Base-by-base conservation (phyloP, 2,329 filamentous ascomycete genomes). In the Colletotrichum gigasporum region DNA sequence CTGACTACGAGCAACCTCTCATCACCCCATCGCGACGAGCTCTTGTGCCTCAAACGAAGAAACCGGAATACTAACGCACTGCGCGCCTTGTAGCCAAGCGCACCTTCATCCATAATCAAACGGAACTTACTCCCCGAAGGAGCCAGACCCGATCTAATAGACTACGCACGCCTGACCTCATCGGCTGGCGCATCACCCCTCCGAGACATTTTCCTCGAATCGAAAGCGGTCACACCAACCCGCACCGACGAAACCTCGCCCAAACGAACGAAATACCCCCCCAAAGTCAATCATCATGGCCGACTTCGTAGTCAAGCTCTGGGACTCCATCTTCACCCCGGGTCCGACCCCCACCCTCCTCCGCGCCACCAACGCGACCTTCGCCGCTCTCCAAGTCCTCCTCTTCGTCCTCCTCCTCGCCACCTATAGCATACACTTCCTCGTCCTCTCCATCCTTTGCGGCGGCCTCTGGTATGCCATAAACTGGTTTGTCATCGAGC, bases 241-340 rank as follows among this genome's bases (percentile, higher is more conserved):
- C 32, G 22, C 10, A 30, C 35, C 45, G 30, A 50, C 30, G 11
- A 34, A 5, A 37, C 12, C 8, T 24, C 16, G 4, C 12, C 44
- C 41, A 24, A 9, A n/a, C 35, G 18, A 28, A 10, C 9, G 22
- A 39, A 45, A 35, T 11, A 28, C 16, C 12, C 16, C 30, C 2
- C 8, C 30, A 44, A 10, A 39, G 22, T 28, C 58, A 20, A 69
- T 61, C 70, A 69, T 61, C 70, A 90, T 90, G 87, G 80, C 87
- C 12, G 75, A 81, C 71, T 90, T 90, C 78, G 72, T 96, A 67
- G 84, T 88, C 73, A 88, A 94, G 70, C 90, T 97, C 65, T 97
- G 93, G 91, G 87, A 91, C 75, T 96, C 93, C 74, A 90, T 98
- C 83, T 97, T 98, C 85, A 96, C 91, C 5, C 92, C 95, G 1